Evolutionary conservation across 2,329 filamentous ascomycete genomes (phyloP), one percentile per base, ranked within the genome.

Genomic region (Hypoxylon sp.): DNA sequence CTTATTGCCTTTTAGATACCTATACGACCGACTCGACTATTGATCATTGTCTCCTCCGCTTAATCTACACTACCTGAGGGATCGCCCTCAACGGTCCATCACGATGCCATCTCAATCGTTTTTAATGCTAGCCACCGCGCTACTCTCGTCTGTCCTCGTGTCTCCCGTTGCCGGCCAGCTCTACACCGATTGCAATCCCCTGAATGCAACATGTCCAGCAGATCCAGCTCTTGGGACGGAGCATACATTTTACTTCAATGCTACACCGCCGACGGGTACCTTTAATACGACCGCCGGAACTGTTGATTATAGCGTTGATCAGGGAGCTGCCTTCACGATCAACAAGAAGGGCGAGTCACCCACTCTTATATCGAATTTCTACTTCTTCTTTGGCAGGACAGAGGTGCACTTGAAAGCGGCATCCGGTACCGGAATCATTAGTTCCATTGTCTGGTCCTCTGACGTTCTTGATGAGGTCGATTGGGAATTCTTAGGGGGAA

Each of bases 401-500:
- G 93, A 96, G 79, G 86, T 95, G 63, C 85, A 88, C 72, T 87
- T 97, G 83, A 93, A 93, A 82, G 91, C 92, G 3, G 90, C 94
- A 0, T 81, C 84, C 0, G 94, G 94, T 17, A 82, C 82, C 6
- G 94, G 94, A 56, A 90, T 97, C 69, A 88, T 97, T 73, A 93
- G 90, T 75, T 89, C 92, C 68, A 90, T 97, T 75, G 94, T 97
- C 77, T 86, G 95, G 79, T 85, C 96, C 71, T 95, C 91, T 55
- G 91, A 96, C 73, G 90, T 94, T 73, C 85, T 95, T 13, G 94
- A 97, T 77, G 93, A 97, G 80, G 90, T 97, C 43, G 94, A 97
- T 76, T 95, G 93, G 88, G 93, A 96, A 77, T 92, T 93, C 75
- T 85, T 93, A 64, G 93, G 93, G 49, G 85, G 85, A 62, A 90